These are phyloP conservation scores for Dactylorhiza incarnata DNA, from an alignment of 106 monocot species.

Conservation along the genomic window DNA sequence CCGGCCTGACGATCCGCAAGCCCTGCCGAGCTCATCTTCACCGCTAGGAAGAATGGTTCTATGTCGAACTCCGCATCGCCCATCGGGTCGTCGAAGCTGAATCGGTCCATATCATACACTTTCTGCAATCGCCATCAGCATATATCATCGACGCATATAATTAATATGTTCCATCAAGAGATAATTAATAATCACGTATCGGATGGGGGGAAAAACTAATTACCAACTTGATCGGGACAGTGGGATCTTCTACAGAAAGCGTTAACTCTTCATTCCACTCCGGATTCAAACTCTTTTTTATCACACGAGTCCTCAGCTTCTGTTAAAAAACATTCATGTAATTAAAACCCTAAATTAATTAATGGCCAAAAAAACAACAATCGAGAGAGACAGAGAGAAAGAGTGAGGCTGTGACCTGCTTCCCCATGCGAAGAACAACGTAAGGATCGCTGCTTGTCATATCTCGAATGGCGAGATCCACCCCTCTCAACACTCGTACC, in stretches of 20 bases:
- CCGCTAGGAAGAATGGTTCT: background rate
- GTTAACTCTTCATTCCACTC: slow-evolving; percentile 30
- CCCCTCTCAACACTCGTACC: slow-evolving; percentile 29
- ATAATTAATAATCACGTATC: background rate
- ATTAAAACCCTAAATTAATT: too few species aligned
- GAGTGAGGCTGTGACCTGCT: slow-evolving; percentile 25
- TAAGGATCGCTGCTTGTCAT: slow-evolving; percentile 49
- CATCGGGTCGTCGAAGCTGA: slow-evolving; percentile 11
- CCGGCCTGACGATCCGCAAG: slow-evolving; percentile 3
- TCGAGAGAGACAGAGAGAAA: background rate
- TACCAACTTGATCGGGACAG: slow-evolving; percentile 32
- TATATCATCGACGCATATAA: too few species aligned
- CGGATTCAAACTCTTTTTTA: slow-evolving; percentile 21
- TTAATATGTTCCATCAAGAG: background rate
- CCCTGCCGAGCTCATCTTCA: background rate
- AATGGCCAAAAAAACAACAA: too few species aligned
- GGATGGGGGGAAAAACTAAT: background rate
- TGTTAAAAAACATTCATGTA: background rate
- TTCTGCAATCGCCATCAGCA: background rate
- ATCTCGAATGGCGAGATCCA: slow-evolving; percentile 39
- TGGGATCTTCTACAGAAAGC: slow-evolving; percentile 29
- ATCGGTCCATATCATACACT: slow-evolving; percentile 9
- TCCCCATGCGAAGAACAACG: slow-evolving; percentile 37
- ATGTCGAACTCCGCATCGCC: slow-evolving; percentile 12
- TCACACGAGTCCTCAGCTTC: slow-evolving; percentile 28